Conservation (phyloP, 257 asterid species). For the Nicotiana tabacum region DNA sequence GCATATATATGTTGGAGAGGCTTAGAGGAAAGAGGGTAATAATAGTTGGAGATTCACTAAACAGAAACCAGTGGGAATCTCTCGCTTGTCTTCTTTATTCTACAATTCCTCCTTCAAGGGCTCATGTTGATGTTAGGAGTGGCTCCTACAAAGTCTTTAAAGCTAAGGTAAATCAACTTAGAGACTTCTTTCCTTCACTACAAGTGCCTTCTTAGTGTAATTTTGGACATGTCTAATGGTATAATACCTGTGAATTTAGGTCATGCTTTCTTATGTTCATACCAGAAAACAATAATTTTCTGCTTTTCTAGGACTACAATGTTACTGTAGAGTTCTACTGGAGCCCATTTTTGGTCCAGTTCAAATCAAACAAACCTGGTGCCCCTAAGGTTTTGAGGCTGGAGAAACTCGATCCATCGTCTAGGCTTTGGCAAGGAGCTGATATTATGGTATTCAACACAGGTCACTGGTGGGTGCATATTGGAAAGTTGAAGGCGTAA, state of each 20-base stretch:
- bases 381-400: slow-evolving; percentile 11
- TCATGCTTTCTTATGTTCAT: neutral
- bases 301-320: slow-evolving; percentile 11
- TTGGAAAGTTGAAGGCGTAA: slow-evolving; percentile 18
- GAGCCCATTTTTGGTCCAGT: slow-evolving; percentile 20
- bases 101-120: slow-evolving; percentile 18
- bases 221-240: neutral
- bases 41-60: slow-evolving; percentile 22
- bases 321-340: slow-evolving; percentile 17
- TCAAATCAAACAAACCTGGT: neutral
- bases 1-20: slow-evolving; percentile 14
- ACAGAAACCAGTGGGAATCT: slow-evolving; percentile 24
- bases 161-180: slow-evolving; percentile 17
- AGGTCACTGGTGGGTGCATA: slow-evolving; percentile 22
- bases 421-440: slow-evolving; percentile 15
- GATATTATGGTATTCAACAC: slow-evolving; percentile 21
- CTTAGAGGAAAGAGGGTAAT: slow-evolving; percentile 18
- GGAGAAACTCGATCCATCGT: slow-evolving; percentile 9
- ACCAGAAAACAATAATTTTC: neutral
- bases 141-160: slow-evolving; percentile 19
- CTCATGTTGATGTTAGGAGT: slow-evolving; percentile 5
- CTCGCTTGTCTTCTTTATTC: slow-evolving; percentile 19
- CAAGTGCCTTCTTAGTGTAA: neutral
- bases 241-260: neutral
- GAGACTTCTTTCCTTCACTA: neutral